Percentiles rank a stretch among this genome's conserved stretches.
Conservation (phyloP, 805 yeast species). For the Ogataea saltuana region DNA sequence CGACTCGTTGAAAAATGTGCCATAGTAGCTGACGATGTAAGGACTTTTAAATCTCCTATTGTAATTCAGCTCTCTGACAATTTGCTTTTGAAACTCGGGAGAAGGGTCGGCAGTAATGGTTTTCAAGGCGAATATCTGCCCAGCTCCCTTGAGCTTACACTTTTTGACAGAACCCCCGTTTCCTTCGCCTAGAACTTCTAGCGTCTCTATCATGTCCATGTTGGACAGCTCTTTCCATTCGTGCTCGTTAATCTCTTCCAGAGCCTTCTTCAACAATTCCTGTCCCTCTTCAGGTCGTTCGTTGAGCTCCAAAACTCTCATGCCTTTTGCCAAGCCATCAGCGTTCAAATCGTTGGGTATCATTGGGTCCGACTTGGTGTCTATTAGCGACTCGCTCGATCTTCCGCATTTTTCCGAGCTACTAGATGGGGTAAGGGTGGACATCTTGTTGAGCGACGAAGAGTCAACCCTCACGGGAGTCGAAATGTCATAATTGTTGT, state of each 20-base stretch:
- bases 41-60: conserved; percentile 81
- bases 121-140: conserved; percentile 76
- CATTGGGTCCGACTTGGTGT: conserved; percentile 7
- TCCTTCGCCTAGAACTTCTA: conserved; percentile 87
- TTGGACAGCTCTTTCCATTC: conserved; percentile 72
- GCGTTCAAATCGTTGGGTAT: conserved; percentile 10
- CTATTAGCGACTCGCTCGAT: conserved; percentile 10
- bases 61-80: conserved; percentile 85
- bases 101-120: conserved; percentile 73
- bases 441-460: neutral
- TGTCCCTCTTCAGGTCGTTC: conserved; percentile 7
- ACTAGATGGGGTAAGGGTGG: neutral
- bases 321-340: conserved; percentile 13
- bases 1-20: conserved; percentile 79
- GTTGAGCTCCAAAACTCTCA: conserved; percentile 10
- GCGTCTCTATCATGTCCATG: conserved; percentile 60
- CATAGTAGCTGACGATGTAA: conserved; percentile 87
- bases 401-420: neutral
- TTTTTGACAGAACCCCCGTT: conserved; percentile 88
- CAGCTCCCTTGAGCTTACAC: conserved; percentile 62
- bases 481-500: conserved; percentile 1
- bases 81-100: conserved; percentile 87
- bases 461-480: conserved; percentile 12
- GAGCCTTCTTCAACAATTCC: conserved; percentile 4
- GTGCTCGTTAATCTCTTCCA: conserved; percentile 57